phyloP scores from a whole-genome alignment of 768 basidiomycete species.

The Agrocybe praecox region DNA sequence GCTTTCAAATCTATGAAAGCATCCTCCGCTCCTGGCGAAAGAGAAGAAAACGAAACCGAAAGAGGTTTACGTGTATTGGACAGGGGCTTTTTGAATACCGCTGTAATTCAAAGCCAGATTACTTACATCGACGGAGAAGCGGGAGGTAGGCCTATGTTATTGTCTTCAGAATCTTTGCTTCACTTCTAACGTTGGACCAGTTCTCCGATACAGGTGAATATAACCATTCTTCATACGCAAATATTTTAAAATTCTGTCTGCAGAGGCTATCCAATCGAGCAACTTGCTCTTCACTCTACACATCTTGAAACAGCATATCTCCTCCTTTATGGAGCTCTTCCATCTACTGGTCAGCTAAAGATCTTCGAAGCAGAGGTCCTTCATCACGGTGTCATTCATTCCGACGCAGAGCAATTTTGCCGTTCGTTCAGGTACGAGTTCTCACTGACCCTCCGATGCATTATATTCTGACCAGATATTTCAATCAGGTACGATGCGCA shows the following conservation, averaged over 20 bases:
- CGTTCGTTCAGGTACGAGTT: constrained; percentile 57
- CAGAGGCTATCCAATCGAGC: constrained; percentile 93
- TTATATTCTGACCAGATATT: neutral
- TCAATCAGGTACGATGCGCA: constrained; percentile 79
- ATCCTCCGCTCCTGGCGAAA: constrained; percentile 54
- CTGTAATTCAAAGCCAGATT: constrained; percentile 77
- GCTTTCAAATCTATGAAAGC: constrained; percentile 81
- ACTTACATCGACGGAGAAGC: constrained; percentile 92
- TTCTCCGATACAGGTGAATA: constrained; percentile 72
- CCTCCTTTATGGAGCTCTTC: constrained; percentile 85
- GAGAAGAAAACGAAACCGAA: constrained; percentile 81
- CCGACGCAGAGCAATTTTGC: constrained; percentile 71
- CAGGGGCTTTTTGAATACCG: constrained; percentile 83
- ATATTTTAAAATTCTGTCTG: neutral
- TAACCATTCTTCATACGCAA: neutral
- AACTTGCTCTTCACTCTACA: constrained; percentile 77
- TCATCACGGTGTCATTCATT: constrained; percentile 71
- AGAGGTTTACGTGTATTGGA: constrained; percentile 80
- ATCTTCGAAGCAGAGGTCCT: constrained; percentile 77
- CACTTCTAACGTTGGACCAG: constrained; percentile 21
- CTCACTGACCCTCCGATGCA: neutral
- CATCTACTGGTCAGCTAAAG: constrained; percentile 57
- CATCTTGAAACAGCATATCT: constrained; percentile 89
- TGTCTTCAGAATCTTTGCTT: neutral
- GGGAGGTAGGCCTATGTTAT: constrained; percentile 49